Conservation (phyloP, 2,329 filamentous ascomycete species). For the Phaeosphaeriaceae sp. region DNA sequence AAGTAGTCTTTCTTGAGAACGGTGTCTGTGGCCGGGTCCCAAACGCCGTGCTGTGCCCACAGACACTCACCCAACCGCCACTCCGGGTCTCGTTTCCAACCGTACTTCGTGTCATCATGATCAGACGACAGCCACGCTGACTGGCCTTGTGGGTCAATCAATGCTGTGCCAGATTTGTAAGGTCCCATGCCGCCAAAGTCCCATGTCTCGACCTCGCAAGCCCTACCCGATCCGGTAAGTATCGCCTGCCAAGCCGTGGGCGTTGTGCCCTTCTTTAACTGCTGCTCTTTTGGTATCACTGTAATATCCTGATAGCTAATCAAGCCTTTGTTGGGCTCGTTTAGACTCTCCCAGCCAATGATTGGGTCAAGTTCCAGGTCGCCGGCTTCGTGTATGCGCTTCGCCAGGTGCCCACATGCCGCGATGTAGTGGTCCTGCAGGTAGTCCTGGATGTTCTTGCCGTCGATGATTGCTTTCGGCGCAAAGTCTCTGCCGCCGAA, state of each 20-base stretch:
- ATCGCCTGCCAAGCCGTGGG: constrained; percentile 96
- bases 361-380: constrained; percentile 86
- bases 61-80: constrained; percentile 96
- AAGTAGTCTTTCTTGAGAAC: constrained; percentile 90
- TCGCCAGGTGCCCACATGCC: constrained; percentile 81
- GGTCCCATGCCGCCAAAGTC: constrained; percentile 93
- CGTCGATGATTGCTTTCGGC: constrained; percentile 93
- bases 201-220: constrained; percentile 90
- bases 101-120: constrained; percentile 87
- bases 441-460: constrained; percentile 95
- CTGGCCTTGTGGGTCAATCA: constrained; percentile 88
- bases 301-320: constrained; percentile 84
- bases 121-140: constrained; percentile 82
- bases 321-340: constrained; percentile 91
- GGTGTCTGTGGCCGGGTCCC: constrained; percentile 81
- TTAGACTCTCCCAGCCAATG: constrained; percentile 95
- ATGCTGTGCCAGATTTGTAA: constrained; percentile 80
- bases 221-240: constrained; percentile 85
- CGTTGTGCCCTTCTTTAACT: constrained; percentile 88
- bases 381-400: constrained; percentile 85
- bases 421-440: constrained; percentile 84
- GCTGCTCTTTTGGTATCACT: constrained; percentile 83
- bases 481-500: constrained; percentile 91
- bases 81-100: constrained; percentile 83
- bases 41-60: constrained; percentile 96